Conservation (phyloP, 1,139 yeast genomes). For the Magnusiomyces fungicola region DNA sequence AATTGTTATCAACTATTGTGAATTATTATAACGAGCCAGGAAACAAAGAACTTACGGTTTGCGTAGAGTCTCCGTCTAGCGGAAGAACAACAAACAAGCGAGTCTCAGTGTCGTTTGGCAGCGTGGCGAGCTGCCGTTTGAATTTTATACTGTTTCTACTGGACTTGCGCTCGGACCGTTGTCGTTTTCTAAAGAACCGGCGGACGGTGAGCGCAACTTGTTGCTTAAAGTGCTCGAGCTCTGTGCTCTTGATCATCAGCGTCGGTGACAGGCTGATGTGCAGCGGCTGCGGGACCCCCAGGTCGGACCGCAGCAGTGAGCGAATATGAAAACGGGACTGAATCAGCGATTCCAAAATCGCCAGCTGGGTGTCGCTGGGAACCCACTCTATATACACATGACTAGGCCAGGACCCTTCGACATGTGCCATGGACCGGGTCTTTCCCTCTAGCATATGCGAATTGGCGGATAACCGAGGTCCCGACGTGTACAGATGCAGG, state of each 20-base stretch:
- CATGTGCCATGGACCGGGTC: slow-evolving; percentile 24
- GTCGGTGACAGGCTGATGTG: slow-evolving; percentile 32
- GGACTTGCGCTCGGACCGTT: too few species aligned
- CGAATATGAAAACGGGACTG: not conserved
- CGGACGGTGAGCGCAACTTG: not conserved
- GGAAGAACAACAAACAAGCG: not conserved
- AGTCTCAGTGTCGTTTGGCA: not conserved
- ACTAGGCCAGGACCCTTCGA: slow-evolving; percentile 31
- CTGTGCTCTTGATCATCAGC: slow-evolving; percentile 21
- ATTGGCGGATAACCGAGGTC: slow-evolving; percentile 21
- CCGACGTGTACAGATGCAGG: slow-evolving; percentile 22
- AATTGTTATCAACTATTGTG: too few species aligned
- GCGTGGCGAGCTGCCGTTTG: too few species aligned
- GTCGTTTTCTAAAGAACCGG: not conserved
- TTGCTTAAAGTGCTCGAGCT: slow-evolving; percentile 1
- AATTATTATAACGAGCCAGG: too few species aligned
- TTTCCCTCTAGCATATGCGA: slow-evolving; percentile 25
- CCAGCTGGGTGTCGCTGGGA: slow-evolving; percentile 15
- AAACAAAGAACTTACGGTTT: too few species aligned
- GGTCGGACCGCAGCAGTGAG: slow-evolving; percentile 24
- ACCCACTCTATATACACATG: slow-evolving; percentile 31
- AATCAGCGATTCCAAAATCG: slow-evolving; percentile 1
- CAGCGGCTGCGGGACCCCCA: slow-evolving; percentile 27
- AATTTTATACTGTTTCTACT: too few species aligned
- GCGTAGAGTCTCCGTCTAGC: too few species aligned